Conservation (phyloP, 163 green algal species). For the Coccomyxa subellipsoidea region DNA sequence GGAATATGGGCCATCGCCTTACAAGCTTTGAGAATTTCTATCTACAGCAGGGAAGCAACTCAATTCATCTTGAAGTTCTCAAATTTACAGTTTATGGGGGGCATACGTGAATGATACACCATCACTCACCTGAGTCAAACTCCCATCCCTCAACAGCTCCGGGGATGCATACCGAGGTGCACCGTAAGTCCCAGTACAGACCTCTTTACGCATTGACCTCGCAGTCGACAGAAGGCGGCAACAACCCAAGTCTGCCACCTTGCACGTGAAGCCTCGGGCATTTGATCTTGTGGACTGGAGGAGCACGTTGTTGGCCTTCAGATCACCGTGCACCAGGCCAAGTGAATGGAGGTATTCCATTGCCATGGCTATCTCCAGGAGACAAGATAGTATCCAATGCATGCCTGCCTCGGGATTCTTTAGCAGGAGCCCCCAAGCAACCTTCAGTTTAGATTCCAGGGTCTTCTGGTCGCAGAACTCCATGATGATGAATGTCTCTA, state of each 20-base stretch:
- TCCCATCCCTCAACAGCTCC: constrained; percentile 9
- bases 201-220: background rate
- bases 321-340: constrained; percentile 18
- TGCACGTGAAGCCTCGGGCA: constrained; percentile 19
- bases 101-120: constrained; percentile 5
- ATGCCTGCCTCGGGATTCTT: background rate
- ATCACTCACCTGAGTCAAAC: constrained; percentile 10
- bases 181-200: constrained; percentile 9
- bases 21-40: constrained; percentile 11
- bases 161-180: constrained; percentile 7
- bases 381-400: constrained; percentile 9
- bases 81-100: constrained; percentile 6
- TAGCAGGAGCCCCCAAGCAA: constrained; percentile 3
- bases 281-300: constrained; percentile 23
- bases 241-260: constrained; percentile 22
- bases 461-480: constrained; percentile 4
- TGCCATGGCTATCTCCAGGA: constrained; percentile 54
- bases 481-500: constrained; percentile 8
- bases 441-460: constrained; percentile 7
- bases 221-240: constrained; percentile 17
- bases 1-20: background rate
- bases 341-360: constrained; percentile 20
- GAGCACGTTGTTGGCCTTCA: constrained; percentile 25
- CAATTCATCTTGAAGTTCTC: constrained; percentile 6
- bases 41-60: constrained; percentile 9